Percentiles rank a stretch among this genome's conserved stretches.
Conservation (phyloP, 148 eudicot genomes). For the Rhododendron simsii region DNA sequence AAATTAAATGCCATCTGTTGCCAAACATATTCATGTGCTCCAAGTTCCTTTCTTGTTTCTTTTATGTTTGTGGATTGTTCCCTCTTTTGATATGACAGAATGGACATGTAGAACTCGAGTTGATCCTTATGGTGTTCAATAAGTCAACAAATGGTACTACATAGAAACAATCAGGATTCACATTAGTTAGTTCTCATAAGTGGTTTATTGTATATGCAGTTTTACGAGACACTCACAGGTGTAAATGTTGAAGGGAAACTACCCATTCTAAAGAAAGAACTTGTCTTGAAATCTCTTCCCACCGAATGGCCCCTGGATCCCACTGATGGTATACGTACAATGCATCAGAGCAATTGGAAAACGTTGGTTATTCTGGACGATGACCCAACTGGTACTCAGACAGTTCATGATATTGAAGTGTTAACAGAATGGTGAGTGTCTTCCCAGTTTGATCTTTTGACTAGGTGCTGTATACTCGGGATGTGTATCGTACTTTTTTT, state of each 20-base stretch:
- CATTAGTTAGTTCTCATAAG: neutral
- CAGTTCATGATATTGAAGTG: constrained; percentile 95
- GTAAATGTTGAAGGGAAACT: constrained; percentile 87
- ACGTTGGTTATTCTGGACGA: constrained; percentile 94
- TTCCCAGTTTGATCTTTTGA: neutral
- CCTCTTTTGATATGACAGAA: neutral
- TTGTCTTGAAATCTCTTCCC: constrained; percentile 65
- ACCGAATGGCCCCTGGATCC: constrained; percentile 84
- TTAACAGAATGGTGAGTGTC: constrained; percentile 82
- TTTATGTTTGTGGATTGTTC: neutral
- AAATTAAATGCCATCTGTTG: neutral
- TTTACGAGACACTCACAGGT: constrained; percentile 91
- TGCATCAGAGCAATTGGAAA: constrained; percentile 51
- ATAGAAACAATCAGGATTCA: neutral
- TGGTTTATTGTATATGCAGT: constrained; percentile 37
- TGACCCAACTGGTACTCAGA: constrained; percentile 99
- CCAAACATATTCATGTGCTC: neutral
- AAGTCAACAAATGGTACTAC: neutral
- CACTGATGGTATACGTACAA: constrained; percentile 51
- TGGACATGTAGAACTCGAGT: neutral
- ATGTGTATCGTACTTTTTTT: neutral
- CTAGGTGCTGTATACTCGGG: neutral
- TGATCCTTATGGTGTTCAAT: neutral
- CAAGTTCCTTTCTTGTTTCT: neutral
- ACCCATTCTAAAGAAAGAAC: constrained; percentile 57